phyloP scores from a whole-genome alignment of 805 yeast species.

The Candida coquimbonensis region DNA sequence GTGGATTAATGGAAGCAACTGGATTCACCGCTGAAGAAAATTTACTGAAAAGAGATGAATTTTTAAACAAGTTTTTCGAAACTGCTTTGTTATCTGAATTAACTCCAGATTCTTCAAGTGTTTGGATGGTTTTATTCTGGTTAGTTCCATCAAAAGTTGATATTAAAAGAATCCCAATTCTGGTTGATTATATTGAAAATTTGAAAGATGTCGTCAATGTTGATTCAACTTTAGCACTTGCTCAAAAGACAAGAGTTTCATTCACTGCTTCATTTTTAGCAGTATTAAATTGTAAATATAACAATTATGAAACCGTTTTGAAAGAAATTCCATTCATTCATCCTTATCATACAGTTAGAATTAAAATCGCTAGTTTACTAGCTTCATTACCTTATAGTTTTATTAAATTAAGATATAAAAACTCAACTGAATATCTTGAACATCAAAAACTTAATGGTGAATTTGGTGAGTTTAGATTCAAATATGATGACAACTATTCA shows the following conservation, averaged over 20 bases:
- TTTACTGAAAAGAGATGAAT: constrained; percentile 35
- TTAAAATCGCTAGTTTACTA: constrained; percentile 55
- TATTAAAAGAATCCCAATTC: constrained; percentile 53
- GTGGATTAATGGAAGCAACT: constrained; percentile 52
- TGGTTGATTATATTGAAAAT: constrained; percentile 38
- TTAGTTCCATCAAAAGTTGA: constrained; percentile 66
- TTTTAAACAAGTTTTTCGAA: constrained; percentile 37
- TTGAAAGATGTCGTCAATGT: constrained; percentile 36
- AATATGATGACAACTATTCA: constrained; percentile 26
- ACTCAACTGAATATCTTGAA: constrained; percentile 33
- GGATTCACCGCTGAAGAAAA: constrained; percentile 32
- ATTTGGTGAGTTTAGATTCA: constrained; percentile 29
- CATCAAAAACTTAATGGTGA: constrained; percentile 27
- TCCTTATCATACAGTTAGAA: constrained; percentile 68
- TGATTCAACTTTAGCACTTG: constrained; percentile 55
- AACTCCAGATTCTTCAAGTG: constrained; percentile 62
- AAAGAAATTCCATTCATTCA: constrained; percentile 43
- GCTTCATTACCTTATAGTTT: constrained; percentile 30
- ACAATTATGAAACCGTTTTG: constrained; percentile 38
- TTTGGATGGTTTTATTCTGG: constrained; percentile 75
- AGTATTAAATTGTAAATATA: constrained; percentile 48
- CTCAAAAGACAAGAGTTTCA: constrained; percentile 52
- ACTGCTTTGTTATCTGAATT: constrained; percentile 48
- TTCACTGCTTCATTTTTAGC: constrained; percentile 46
- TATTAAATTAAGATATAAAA: constrained; percentile 35